A percentile compares a stretch with the other conserved stretches of the same genome.
Evolutionary conservation across 2,329 filamentous ascomycete species (phyloP).

Genomic region (Neofusicoccum sp.): DNA sequence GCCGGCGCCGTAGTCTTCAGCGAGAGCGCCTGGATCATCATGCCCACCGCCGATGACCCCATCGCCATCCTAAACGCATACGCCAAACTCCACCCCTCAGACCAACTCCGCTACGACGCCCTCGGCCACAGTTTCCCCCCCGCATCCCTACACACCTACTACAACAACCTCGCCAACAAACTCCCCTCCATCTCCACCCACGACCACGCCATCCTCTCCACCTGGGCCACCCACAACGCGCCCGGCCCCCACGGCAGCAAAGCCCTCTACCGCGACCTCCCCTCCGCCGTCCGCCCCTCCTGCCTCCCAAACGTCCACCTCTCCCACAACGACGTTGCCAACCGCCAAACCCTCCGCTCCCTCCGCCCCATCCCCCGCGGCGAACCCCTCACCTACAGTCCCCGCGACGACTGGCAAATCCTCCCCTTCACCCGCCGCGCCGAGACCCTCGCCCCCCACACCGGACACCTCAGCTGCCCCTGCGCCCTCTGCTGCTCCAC

Average conservation of each 20-base stretch:
- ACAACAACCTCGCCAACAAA: no score
- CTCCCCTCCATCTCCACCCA: background rate
- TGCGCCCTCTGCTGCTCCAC: no score
- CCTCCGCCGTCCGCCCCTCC: background rate
- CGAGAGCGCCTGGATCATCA: background rate
- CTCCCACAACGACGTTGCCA: background rate
- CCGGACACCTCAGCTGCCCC: no score
- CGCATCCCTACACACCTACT: background rate
- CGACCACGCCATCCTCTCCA: background rate
- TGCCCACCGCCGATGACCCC: background rate
- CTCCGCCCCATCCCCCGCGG: background rate
- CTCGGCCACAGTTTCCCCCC: background rate
- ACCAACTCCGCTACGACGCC: background rate
- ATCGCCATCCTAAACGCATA: background rate
- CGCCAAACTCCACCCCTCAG: background rate
- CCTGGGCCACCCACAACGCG: background rate
- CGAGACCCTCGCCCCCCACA: no score
- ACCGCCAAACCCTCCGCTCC: background rate
- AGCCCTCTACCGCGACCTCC: background rate
- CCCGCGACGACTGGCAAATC: background rate
- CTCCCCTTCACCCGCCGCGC: background rate
- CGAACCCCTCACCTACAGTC: background rate
- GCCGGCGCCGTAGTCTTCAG: background rate
- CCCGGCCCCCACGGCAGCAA: background rate
- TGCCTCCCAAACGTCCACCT: background rate